Conservation (phyloP, 306 rosid genomes). For the Aeschynomene evenia region DNA sequence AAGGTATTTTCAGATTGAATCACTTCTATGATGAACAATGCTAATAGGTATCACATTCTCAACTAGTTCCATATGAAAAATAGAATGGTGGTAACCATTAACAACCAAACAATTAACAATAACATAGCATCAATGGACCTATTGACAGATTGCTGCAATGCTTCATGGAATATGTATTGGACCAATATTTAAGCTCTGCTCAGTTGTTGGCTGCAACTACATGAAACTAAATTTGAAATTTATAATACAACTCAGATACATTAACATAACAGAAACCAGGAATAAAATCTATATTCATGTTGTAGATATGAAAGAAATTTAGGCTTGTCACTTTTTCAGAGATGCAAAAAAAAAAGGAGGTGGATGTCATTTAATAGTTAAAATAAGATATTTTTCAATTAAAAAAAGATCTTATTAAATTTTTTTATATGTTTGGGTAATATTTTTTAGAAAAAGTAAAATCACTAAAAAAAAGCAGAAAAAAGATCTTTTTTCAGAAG, state of each 20-base stretch:
- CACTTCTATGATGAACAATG: background rate
- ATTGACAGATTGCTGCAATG: background rate
- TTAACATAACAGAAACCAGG: background rate
- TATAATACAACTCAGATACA: background rate
- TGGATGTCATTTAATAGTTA: background rate
- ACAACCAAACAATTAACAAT: background rate
- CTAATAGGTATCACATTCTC: slow-evolving; percentile 14
- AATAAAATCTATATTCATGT: background rate
- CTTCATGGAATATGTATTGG: background rate
- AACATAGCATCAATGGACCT: background rate
- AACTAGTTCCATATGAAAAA: background rate
- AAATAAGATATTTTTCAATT: too few relatives aligned
- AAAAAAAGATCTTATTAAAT: too few relatives aligned
- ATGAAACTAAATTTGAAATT: slow-evolving; percentile 8
- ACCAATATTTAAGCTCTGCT: background rate
- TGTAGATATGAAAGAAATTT: background rate
- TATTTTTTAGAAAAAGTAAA: too few relatives aligned
- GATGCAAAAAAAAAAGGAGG: background rate
- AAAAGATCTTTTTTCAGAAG: too few relatives aligned
- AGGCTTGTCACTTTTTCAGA: background rate
- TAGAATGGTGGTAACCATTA: background rate
- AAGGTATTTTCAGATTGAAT: background rate
- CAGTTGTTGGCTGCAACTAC: background rate
- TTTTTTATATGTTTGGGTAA: too few relatives aligned
- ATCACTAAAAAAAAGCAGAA: too few relatives aligned